Conservation (phyloP, 2,329 filamentous ascomycete genomes). For the Penicillium sp. region DNA sequence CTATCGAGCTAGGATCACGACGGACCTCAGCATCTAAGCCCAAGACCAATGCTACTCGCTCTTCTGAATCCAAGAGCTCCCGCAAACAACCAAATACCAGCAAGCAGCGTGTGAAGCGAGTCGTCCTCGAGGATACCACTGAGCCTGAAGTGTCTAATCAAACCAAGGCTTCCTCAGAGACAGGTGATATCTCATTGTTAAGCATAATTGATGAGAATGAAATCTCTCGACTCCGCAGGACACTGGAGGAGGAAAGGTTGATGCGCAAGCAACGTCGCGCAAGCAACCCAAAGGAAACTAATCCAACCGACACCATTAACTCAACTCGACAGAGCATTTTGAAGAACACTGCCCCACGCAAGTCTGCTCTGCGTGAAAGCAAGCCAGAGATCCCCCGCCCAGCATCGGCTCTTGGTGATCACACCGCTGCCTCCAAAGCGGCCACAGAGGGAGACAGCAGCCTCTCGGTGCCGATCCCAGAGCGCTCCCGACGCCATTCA, state of each 20-base stretch:
- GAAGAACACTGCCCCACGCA: constrained; percentile 47
- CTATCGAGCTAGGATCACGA: constrained; percentile 31
- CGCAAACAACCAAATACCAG: constrained; percentile 39
- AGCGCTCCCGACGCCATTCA: constrained; percentile 40
- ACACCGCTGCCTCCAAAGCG: constrained; percentile 33
- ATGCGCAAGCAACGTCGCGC: constrained; percentile 44
- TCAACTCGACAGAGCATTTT: constrained; percentile 39
- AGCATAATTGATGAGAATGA: constrained; percentile 56
- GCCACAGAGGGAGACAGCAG: constrained; percentile 33
- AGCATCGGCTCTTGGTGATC: constrained; percentile 37
- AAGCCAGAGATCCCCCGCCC: constrained; percentile 39
- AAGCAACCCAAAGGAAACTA: constrained; percentile 30
- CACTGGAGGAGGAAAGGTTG: constrained; percentile 56
- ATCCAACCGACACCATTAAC: constrained; percentile 43
- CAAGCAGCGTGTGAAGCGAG: constrained; percentile 43
- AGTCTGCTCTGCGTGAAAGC: constrained; percentile 57
- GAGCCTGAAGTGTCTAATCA: constrained; percentile 35
- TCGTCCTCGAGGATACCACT: constrained; percentile 37
- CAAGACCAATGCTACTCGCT: constrained; percentile 18
- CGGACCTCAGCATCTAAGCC: constrained; percentile 24
- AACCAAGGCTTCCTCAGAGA: constrained; percentile 28
- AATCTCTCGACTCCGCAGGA: constrained; percentile 56
- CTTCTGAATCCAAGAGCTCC: constrained; percentile 21
- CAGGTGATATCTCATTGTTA: constrained; percentile 53
- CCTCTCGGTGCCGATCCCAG: constrained; percentile 26